phyloP scores from a whole-genome alignment of 768 basidiomycete genomes.

The Suillus lakei region DNA sequence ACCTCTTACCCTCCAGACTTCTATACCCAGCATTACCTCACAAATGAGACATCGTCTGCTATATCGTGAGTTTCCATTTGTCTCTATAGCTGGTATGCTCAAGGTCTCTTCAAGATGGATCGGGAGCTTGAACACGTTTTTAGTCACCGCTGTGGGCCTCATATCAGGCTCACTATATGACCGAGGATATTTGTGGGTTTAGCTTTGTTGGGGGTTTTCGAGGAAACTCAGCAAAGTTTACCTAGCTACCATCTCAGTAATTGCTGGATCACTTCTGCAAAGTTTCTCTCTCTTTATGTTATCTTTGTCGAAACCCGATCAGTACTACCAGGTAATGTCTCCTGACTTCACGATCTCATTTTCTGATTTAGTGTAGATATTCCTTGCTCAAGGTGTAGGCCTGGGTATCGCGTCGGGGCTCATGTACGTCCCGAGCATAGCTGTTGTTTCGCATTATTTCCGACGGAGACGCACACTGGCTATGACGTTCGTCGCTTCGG shows the following conservation, averaged over 20 bases:
- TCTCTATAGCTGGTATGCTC: conserved; percentile 10
- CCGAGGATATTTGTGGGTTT: conserved; percentile 55
- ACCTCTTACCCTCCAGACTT: conserved; percentile 33
- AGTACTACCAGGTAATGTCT: conserved; percentile 39
- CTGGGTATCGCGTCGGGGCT: conserved; percentile 47
- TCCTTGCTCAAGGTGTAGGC: too few species aligned
- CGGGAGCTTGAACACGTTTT: conserved; percentile 53
- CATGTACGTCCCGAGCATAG: conserved; percentile 45
- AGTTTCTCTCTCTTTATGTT: conserved; percentile 48
- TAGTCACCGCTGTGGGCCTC: conserved; percentile 48
- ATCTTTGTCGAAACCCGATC: conserved; percentile 40
- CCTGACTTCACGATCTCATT: background rate
- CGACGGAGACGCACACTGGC: conserved; percentile 39
- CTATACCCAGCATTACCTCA: conserved; percentile 42
- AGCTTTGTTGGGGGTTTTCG: background rate
- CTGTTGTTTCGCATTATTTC: conserved; percentile 48
- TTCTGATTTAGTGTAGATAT: conserved; percentile 24
- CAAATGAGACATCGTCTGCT: conserved; percentile 39
- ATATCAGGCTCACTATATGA: conserved; percentile 54
- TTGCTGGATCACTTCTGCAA: conserved; percentile 48
- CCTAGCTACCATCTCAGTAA: conserved; percentile 49
- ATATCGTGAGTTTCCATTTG: conserved; percentile 37
- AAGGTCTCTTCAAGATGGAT: conserved; percentile 39
- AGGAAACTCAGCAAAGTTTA: background rate
- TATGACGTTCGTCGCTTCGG: conserved; percentile 43